A percentile compares a stretch with the other conserved stretches of the same genome.
Evolutionary conservation across 1,284 basidiomycete species (phyloP).

Genomic region (Boletus subluridellus): DNA sequence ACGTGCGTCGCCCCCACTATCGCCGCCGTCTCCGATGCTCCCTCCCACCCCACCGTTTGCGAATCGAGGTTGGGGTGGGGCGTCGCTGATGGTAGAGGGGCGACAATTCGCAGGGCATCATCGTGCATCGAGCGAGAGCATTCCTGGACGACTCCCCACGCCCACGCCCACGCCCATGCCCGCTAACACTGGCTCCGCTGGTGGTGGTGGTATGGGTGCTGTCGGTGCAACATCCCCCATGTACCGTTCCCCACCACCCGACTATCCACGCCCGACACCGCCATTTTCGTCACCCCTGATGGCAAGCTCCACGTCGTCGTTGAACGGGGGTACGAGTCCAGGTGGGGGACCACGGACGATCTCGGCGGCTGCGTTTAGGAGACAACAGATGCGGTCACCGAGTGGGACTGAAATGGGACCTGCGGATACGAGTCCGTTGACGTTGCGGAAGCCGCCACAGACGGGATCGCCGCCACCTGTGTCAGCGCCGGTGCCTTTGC

Average conservation of each 20-base stretch:
- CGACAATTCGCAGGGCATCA: conserved; percentile 1
- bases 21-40: conserved; percentile 29
- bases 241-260: conserved; percentile 39
- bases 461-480: conserved; percentile 1
- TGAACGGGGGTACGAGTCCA: conserved; percentile 21
- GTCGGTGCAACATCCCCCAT: conserved; percentile 28
- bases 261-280: conserved; percentile 31
- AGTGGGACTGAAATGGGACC: conserved; percentile 20
- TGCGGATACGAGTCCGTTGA: conserved; percentile 47
- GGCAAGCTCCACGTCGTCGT: conserved; percentile 36
- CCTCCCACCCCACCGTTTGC: conserved; percentile 32
- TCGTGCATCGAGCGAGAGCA: conserved; percentile 6
- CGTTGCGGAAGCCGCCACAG: conserved; percentile 35
- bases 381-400: conserved; percentile 44
- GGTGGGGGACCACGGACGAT: conserved; percentile 49
- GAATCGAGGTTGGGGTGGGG: conserved; percentile 13
- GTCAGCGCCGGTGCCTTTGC: conserved; percentile 37
- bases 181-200: not conserved
- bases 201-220: not conserved
- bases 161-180: conserved; percentile 1
- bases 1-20: not conserved
- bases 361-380: conserved; percentile 69
- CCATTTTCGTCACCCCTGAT: conserved; percentile 32
- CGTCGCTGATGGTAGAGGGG: conserved; percentile 7
- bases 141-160: conserved; percentile 16